These are phyloP conservation scores for Sicyos edulis DNA, from an alignment of 306 rosid genomes.

Conservation along the genomic window DNA sequence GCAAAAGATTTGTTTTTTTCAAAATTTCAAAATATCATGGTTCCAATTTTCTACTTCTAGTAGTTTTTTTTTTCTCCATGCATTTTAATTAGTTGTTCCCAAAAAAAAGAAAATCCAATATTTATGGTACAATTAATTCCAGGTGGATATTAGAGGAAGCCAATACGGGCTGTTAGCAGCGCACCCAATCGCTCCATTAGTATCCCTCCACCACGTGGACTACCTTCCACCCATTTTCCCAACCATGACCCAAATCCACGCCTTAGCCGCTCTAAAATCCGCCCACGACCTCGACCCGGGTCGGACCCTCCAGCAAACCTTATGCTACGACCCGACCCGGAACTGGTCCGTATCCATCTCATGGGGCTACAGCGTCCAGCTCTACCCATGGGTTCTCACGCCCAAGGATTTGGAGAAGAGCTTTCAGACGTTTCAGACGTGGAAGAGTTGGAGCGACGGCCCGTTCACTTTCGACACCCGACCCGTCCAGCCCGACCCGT, in stretches of 20 bases:
- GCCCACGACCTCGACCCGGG: constrained; percentile 45
- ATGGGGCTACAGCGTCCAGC: constrained; percentile 61
- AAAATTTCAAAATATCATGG: too few species aligned
- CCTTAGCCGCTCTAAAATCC: constrained; percentile 27
- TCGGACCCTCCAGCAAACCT: constrained; percentile 43
- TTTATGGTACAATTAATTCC: too few species aligned
- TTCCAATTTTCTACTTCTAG: too few species aligned
- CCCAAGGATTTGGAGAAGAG: constrained; percentile 43
- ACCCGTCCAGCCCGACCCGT: constrained; percentile 28
- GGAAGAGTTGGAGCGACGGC: constrained; percentile 32
- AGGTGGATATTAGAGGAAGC: constrained; percentile 57
- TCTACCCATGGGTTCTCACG: constrained; percentile 40
- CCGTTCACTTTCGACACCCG: constrained; percentile 54
- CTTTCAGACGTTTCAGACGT: constrained; percentile 41
- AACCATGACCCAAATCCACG: constrained; percentile 22
- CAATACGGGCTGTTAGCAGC: constrained; percentile 62
- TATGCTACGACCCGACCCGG: constrained; percentile 46
- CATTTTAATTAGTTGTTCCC: too few species aligned
- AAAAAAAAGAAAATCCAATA: too few species aligned
- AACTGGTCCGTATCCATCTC: constrained; percentile 70
- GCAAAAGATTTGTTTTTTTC: too few species aligned
- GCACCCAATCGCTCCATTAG: constrained; percentile 65
- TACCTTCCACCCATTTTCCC: constrained; percentile 51
- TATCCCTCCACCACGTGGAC: constrained; percentile 72
- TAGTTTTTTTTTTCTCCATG: too few species aligned